Base-by-base conservation (phyloP, 768 basidiomycete genomes). In the Basidioascus undulatus region DNA sequence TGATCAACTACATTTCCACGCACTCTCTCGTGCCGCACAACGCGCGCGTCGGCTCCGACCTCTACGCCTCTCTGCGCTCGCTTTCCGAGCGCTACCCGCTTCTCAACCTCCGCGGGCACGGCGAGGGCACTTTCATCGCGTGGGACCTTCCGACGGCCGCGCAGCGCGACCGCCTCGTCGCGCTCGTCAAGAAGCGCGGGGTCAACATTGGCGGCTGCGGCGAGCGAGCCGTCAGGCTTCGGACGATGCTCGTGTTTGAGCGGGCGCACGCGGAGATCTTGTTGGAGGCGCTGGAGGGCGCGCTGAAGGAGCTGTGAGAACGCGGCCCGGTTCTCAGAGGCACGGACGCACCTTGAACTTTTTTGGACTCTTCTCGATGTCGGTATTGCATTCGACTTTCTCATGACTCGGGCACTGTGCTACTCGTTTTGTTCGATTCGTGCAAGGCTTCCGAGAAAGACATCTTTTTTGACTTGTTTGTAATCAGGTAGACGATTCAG, bases 121-220 rank as follows among this genome's bases (percentile, higher is more conserved):
- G 50, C 13, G 40, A 51, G 23, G 62, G 62, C 1, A 61, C 60
- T 9, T 61, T 59, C 47, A 49, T 62, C 37, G 52, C 60, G 12
- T 63, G 56, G 51, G 61, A 63, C 45, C 47, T 56, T 32, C 44
- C 44, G 25, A 42, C 42, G n/a, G 30, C 56, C 0, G 44, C 37
- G 1, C 21, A 43, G 43, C 40, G 62, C 24, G 61, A 63, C 42
- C 15, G 19, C 16, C 60, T 61, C 37, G 44, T 61, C 34, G 41
- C 35, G 12, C 32, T 42, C 27, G 57, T 61, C 53, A 49, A 55
- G 39, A 37, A 42, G 19, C 37, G 48, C 15, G 62, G 62, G 27
- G 55, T 63, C 30, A 51, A 59, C 20, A 57, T 61, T 43, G 62
- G 57, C 19, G 61, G 56, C 1, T 54, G 55, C 30, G 56, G 55